phyloP scores from a whole-genome alignment of 164 flowering plant genomes.

The Litsea cubeba region DNA sequence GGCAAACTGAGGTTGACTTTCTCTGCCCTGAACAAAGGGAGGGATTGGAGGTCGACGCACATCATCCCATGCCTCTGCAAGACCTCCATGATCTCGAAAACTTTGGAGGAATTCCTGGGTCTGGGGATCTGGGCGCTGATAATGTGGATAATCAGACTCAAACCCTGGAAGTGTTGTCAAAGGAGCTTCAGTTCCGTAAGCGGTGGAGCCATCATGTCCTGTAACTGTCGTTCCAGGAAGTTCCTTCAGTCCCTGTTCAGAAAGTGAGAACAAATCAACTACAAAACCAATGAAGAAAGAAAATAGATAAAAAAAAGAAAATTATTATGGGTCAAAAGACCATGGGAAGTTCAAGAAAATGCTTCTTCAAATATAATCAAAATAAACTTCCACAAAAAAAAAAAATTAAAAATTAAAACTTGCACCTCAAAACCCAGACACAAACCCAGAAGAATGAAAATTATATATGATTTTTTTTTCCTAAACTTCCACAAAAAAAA shows the following conservation, averaged over 20 bases:
- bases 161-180: constrained; percentile 55
- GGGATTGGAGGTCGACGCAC: constrained; percentile 39
- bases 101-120: constrained; percentile 57
- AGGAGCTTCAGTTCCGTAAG: constrained; percentile 26
- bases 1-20: constrained; percentile 22
- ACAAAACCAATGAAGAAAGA: neutral
- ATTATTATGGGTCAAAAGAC: neutral
- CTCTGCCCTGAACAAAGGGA: constrained; percentile 26
- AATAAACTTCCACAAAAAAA: neutral
- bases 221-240: constrained; percentile 54
- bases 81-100: constrained; percentile 44
- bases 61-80: constrained; percentile 78
- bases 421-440: neutral
- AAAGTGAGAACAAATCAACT: neutral
- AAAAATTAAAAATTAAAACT: neutral
- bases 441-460: neutral
- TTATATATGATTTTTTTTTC: neutral
- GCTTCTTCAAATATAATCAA: no score
- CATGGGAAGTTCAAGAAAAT: no score
- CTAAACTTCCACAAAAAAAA: neutral
- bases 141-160: constrained; percentile 49
- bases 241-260: constrained; percentile 65
- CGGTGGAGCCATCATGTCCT: constrained; percentile 26
- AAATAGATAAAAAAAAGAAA: neutral
- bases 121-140: constrained; percentile 41